Base-by-base conservation (phyloP, 352 stramenopile genomes). In the Phytopythium delawarense region DNA sequence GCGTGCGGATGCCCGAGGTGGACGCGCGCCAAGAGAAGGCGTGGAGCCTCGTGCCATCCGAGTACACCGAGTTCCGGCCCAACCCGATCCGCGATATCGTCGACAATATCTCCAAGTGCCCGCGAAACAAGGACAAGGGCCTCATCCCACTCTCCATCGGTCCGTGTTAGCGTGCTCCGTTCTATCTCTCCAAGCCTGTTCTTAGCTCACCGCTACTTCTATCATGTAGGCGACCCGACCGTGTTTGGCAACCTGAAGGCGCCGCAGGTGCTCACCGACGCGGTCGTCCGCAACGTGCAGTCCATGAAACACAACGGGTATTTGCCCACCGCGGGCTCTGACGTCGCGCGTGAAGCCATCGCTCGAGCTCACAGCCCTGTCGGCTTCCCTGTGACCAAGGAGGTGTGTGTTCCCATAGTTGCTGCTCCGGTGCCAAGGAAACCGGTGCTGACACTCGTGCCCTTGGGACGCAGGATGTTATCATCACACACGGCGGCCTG, bases 11-110 rank as follows among this genome's bases (percentile, higher is more conserved):
- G 39, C 32, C 54, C 54, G 35, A 60, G 54, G 5, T 44, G 51
- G 21, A 37, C 25, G 18, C 40, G 4, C 9, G 2, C 20, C 62
- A 64, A 37, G 66, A 64, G 32, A 59, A 60, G 23, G 58, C 71
- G 21, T 76, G 70, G 70, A 71, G 64, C 44, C 61, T 76, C 15
- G 53, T 65, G 35, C 62, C 70, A 63, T 76, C 70, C 62, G 70
- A 73, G 61, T 66, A 74, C 37, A 71, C 66, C 23, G 67, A 72
- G 63, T 66, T 67, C 46, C 69, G 52, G 40, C 25, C 68, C 53
- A 98, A 98, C 76, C 88, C 87, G 11, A 95, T 98, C 63, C 79
- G 89, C 44, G 81, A 87, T 37, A 93, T 97, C 62, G 84, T 98
- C 20, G 89, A 96, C 78, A 81, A 81, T 56, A 89, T 98, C 69